These are phyloP conservation scores for Pisolithus tinctorius DNA, from an alignment of 768 basidiomycete species.

Conservation along the genomic window DNA sequence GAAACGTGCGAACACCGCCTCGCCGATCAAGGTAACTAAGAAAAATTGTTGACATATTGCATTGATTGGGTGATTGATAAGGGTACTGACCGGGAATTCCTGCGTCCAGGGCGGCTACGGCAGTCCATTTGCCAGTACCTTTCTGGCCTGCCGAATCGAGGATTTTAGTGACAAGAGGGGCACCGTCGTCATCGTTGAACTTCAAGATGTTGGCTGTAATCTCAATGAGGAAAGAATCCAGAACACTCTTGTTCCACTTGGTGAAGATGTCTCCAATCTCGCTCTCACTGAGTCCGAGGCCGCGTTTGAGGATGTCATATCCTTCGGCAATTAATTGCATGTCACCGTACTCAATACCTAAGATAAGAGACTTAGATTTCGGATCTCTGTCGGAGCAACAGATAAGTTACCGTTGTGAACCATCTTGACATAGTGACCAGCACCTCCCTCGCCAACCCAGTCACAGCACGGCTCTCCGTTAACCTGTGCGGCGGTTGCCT, in stretches of 20 bases:
- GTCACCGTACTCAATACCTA: conserved; percentile 99
- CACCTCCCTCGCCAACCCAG: conserved; percentile 96
- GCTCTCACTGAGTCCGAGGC: conserved; percentile 75
- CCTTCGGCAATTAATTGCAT: conserved; percentile 99
- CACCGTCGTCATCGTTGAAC: conserved; percentile 94
- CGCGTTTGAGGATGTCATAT: conserved; percentile 97
- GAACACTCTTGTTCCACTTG: conserved; percentile 97
- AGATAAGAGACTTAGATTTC: conserved; percentile 4
- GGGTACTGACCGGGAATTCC: conserved; percentile 65
- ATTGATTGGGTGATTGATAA: conserved; percentile 4
- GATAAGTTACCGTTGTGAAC: conserved; percentile 79
- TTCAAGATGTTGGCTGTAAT: conserved; percentile 96
- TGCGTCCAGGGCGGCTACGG: conserved; percentile 91
- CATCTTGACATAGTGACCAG: conserved; percentile 99
- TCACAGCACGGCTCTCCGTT: conserved; percentile 97
- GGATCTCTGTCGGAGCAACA: conserved; percentile 1
- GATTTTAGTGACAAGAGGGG: conserved; percentile 87
- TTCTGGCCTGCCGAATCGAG: conserved; percentile 97
- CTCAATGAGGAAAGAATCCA: conserved; percentile 99
- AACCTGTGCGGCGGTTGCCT: conserved; percentile 93
- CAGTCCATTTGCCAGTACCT: conserved; percentile 99
- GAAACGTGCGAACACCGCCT: conserved; percentile 98
- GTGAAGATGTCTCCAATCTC: conserved; percentile 95
- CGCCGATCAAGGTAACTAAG: conserved; percentile 94
- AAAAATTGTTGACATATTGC: conserved; percentile 4